Evolutionary conservation across 1,139 yeast genomes (phyloP).

Genomic region (Pneumocystis jirovecii): DNA sequence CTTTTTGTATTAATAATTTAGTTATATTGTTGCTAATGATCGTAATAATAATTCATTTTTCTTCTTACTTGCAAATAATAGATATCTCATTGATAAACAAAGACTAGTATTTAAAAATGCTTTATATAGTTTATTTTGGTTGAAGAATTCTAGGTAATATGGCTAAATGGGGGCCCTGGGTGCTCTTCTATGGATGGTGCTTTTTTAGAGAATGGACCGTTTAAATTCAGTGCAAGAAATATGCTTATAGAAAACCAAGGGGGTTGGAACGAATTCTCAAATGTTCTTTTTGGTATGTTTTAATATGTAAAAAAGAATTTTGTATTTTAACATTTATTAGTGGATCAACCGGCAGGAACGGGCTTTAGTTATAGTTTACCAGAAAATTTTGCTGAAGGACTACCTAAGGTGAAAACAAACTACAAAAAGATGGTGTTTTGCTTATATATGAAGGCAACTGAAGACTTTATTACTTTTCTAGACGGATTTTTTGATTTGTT

Average conservation of each 20-base stretch:
- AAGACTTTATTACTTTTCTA: conserved; percentile 51
- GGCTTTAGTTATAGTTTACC: conserved; percentile 57
- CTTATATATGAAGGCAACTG: conserved; percentile 25
- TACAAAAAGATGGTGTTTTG: not conserved
- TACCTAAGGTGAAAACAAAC: conserved; percentile 21
- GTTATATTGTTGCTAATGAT: conserved; percentile 46
- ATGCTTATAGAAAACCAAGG: conserved; percentile 46
- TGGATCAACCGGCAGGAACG: conserved; percentile 92
- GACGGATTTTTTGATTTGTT: conserved; percentile 52
- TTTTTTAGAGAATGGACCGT: conserved; percentile 81
- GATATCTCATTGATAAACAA: conserved; percentile 20
- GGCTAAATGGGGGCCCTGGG: conserved; percentile 88
- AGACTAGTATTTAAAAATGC: conserved; percentile 17
- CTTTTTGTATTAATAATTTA: conserved; percentile 1
- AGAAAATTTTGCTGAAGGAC: conserved; percentile 44
- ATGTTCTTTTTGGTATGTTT: conserved; percentile 40
- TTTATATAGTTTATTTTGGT: conserved; percentile 11
- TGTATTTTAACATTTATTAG: conserved; percentile 16
- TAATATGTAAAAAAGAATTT: not conserved
- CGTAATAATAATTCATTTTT: conserved; percentile 50
- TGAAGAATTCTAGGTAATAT: conserved; percentile 26
- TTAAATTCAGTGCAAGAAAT: conserved; percentile 39
- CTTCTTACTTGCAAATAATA: conserved; percentile 46
- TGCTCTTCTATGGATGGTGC: conserved; percentile 98
- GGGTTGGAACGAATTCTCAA: conserved; percentile 71